phyloP scores from a whole-genome alignment of 345 rosid species.

The Salix koriyanagi region DNA sequence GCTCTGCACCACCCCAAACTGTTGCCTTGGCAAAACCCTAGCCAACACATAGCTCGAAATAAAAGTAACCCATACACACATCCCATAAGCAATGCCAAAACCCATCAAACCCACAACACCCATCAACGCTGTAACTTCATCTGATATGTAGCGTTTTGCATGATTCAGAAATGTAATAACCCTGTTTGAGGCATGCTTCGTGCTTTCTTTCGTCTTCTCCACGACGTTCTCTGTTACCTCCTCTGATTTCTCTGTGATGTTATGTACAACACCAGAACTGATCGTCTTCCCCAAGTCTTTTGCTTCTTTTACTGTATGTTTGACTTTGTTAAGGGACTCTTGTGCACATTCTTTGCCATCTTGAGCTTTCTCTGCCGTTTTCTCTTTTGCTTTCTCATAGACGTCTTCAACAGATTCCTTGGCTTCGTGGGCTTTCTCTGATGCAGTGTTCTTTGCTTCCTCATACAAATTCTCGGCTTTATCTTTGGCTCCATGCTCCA shows the following conservation, averaged over 20 bases:
- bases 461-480: not conserved
- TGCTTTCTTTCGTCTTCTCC: conserved; percentile 4
- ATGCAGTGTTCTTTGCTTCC: conserved; percentile 2
- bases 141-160: not conserved
- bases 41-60: conserved; percentile 58
- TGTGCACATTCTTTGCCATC: conserved; percentile 12
- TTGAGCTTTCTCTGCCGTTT: not conserved
- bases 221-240: not conserved
- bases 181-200: not conserved
- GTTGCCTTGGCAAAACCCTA: conserved; percentile 49
- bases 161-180: not conserved
- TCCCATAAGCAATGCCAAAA: conserved; percentile 57
- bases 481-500: conserved; percentile 25
- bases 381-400: not conserved
- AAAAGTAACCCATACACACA: conserved; percentile 75
- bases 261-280: not conserved
- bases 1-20: conserved; percentile 76
- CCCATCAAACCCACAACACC: conserved; percentile 41
- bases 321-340: not conserved
- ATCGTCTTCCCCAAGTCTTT: not conserved
- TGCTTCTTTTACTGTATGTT: not conserved
- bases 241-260: not conserved
- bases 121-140: conserved; percentile 15
- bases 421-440: conserved; percentile 3
- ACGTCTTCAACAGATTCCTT: conserved; percentile 10